A percentile compares a stretch with the other conserved stretches of the same genome.
Evolutionary conservation across 2,329 filamentous ascomycete genomes (phyloP).

Genomic region (Exophiala sp.): DNA sequence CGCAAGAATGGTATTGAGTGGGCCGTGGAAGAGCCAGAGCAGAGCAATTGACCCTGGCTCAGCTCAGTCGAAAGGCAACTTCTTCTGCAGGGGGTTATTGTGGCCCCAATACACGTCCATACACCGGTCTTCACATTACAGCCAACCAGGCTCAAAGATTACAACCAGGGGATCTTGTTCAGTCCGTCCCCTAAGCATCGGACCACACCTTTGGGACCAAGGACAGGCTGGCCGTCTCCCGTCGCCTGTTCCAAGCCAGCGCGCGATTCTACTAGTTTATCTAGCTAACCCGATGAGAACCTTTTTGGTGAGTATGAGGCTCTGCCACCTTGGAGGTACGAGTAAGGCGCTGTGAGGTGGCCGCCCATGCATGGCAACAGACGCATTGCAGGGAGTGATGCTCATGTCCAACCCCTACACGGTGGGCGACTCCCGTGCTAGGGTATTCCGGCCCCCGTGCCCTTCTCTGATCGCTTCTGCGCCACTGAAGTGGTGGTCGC

Average conservation of each 20-base stretch:
- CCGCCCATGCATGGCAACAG: not conserved
- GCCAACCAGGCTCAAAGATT: not conserved
- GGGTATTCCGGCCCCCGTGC: not conserved
- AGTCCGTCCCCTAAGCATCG: not conserved
- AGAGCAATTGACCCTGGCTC: no score
- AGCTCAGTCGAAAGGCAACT: not conserved
- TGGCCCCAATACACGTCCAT: not conserved
- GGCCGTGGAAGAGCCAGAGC: no score
- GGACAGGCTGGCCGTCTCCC: not conserved
- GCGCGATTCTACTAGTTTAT: not conserved
- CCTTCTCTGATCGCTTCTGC: not conserved
- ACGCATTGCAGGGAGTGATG: not conserved
- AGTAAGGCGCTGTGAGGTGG: not conserved
- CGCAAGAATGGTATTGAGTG: not conserved
- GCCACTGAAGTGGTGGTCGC: not conserved
- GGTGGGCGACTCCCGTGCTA: not conserved
- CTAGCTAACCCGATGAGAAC: not conserved
- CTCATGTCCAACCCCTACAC: not conserved
- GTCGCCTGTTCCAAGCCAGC: not conserved
- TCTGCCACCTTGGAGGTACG: not conserved
- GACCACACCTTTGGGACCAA: not conserved
- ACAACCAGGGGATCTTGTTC: not conserved
- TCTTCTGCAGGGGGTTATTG: not conserved
- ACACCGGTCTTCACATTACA: conserved; percentile 4
- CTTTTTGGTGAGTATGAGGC: not conserved